A percentile compares a stretch with the other conserved stretches of the same genome.
phyloP scores from a whole-genome alignment of 2,329 filamentous ascomycete genomes.

The Pseudocercospora cruenta region DNA sequence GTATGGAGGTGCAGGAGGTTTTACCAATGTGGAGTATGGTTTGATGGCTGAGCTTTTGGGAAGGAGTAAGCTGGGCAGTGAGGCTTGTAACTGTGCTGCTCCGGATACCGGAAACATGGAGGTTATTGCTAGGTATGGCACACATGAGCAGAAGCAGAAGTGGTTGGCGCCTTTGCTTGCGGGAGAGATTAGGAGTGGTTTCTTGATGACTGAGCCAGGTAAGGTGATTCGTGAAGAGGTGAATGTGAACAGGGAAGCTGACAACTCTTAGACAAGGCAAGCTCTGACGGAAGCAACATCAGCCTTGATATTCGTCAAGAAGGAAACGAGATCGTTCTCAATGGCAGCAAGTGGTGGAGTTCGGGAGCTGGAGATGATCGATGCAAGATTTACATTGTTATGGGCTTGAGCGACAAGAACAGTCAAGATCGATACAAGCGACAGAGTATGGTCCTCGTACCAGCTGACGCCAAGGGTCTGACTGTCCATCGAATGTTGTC shows the following conservation, averaged over 20 bases:
- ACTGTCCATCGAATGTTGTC: slow-evolving; percentile 92
- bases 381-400: slow-evolving; percentile 92
- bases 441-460: slow-evolving; percentile 91
- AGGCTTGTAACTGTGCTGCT: slow-evolving; percentile 74
- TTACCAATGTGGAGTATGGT: slow-evolving; percentile 94
- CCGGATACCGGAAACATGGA: slow-evolving; percentile 59
- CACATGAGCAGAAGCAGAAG: slow-evolving; percentile 53
- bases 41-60: slow-evolving; percentile 96
- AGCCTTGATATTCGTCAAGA: slow-evolving; percentile 75
- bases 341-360: slow-evolving; percentile 99
- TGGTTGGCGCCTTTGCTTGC: slow-evolving; percentile 56
- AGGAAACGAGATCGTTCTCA: slow-evolving; percentile 86
- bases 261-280: slow-evolving; percentile 50
- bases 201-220: slow-evolving; percentile 51
- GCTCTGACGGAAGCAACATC: slow-evolving; percentile 56
- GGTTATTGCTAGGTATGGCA: slow-evolving; percentile 57
- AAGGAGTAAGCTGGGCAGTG: slow-evolving; percentile 79
- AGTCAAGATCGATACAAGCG: slow-evolving; percentile 82
- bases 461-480: slow-evolving; percentile 77
- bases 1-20: slow-evolving; percentile 82
- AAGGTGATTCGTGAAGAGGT: slow-evolving; percentile 30
- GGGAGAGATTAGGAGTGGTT: slow-evolving; percentile 54
- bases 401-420: slow-evolving; percentile 84
- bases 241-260: not conserved
- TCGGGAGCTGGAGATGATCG: slow-evolving; percentile 91